Conservation (phyloP, 805 yeast species). For the Nakazawaea wickerhamii region DNA sequence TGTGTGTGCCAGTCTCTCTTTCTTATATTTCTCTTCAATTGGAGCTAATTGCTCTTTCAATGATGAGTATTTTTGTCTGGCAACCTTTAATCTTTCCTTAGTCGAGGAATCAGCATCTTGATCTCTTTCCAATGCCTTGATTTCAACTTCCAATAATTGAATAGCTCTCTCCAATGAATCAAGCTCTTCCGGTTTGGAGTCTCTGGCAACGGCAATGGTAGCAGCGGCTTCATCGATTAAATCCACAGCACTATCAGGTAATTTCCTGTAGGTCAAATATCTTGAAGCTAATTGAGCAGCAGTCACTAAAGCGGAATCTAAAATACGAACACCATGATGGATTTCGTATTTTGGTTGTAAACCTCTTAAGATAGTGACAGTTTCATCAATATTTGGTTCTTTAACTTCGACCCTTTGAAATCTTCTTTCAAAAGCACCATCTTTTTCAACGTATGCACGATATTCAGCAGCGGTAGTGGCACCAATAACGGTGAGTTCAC, state of each 20-base stretch:
- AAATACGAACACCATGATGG: conserved; percentile 95
- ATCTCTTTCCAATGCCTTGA: conserved; percentile 94
- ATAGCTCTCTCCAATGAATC: conserved; percentile 91
- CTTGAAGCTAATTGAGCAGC: conserved; percentile 95
- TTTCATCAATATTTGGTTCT: conserved; percentile 88
- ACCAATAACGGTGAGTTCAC: conserved; percentile 94
- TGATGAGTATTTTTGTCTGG: conserved; percentile 73
- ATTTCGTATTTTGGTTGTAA: conserved; percentile 92
- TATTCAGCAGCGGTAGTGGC: conserved; percentile 96
- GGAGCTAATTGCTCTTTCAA: conserved; percentile 84
- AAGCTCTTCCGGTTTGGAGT: conserved; percentile 94
- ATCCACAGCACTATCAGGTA: conserved; percentile 97
- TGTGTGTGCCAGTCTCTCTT: conserved; percentile 88
- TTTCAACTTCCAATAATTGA: conserved; percentile 89
- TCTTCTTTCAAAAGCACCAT: conserved; percentile 98
- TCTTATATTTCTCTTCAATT: conserved; percentile 73
- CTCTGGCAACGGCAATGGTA: conserved; percentile 95
- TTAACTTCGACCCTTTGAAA: conserved; percentile 96
- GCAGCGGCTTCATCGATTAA: conserved; percentile 95
- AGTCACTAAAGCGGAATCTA: conserved; percentile 89
- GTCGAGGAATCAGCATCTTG: conserved; percentile 79
- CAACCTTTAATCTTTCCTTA: conserved; percentile 77
- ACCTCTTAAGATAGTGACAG: conserved; percentile 95
- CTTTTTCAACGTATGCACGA: conserved; percentile 87
- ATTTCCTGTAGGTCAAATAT: conserved; percentile 87